A percentile compares a stretch with the other conserved stretches of the same genome.
These are phyloP conservation scores for Euphorbia pulcherrima DNA, from an alignment of 345 rosid species.

Conservation along the genomic window DNA sequence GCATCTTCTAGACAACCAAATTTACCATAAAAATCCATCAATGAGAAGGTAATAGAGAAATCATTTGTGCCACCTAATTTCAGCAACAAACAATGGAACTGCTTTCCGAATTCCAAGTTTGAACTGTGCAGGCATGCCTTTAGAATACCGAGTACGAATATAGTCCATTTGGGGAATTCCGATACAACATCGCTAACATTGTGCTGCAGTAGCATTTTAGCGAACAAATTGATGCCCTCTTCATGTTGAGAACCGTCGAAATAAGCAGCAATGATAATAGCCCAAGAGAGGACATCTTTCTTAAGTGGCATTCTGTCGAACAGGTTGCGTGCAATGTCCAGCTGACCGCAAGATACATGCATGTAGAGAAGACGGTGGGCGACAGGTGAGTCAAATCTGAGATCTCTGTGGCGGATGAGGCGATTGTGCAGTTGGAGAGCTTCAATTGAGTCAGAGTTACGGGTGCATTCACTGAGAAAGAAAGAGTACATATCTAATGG, in stretches of 20 bases:
- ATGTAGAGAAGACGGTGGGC: conserved; percentile 47
- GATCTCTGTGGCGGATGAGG: conserved; percentile 32
- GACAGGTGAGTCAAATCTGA: conserved; percentile 32
- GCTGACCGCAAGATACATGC: conserved; percentile 44
- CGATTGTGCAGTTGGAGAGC: conserved; percentile 46
- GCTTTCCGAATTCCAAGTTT: conserved; percentile 55
- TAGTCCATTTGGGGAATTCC: conserved; percentile 40
- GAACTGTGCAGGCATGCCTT: conserved; percentile 45
- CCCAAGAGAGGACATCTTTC: conserved; percentile 54
- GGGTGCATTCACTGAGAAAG: conserved; percentile 56
- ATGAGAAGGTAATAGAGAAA: conserved; percentile 32
- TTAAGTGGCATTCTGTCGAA: conserved; percentile 59
- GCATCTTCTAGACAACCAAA: conserved; percentile 42
- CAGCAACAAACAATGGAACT: conserved; percentile 57
- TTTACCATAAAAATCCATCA: conserved; percentile 56
- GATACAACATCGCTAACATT: neutral
- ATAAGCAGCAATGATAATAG: conserved; percentile 43
- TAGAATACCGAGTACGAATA: conserved; percentile 33
- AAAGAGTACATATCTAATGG: conserved; percentile 47
- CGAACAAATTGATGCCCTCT: conserved; percentile 42
- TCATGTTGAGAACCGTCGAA: conserved; percentile 36
- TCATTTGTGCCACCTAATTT: conserved; percentile 42
- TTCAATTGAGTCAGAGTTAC: conserved; percentile 28
- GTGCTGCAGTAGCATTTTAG: conserved; percentile 28
- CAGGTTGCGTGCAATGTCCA: conserved; percentile 44